Evolutionary conservation across 305 asterid genomes (phyloP), one percentile per base, ranked within the genome.

Genomic region (Fraxinus paxiana): DNA sequence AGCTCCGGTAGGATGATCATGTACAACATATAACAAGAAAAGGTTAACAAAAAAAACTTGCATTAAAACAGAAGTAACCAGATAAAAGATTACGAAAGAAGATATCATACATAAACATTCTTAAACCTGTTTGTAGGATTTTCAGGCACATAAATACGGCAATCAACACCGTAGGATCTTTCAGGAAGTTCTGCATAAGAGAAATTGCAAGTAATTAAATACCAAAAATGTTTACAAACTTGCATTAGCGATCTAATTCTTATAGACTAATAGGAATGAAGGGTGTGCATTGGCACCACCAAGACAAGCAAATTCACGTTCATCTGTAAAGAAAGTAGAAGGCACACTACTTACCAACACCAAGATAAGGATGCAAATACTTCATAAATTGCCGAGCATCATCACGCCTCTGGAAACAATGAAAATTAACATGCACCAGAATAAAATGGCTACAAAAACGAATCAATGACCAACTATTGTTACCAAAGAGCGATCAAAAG

Each of bases 21-120:
- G 73, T 48, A 83, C 33, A 77, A 79, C 76, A 48, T 41, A 41
- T 61, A 78, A 83, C 67, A 80, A 79, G 73, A 48, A 77, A 85
- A 35, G 3, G 59, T 71, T 34, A 61, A 73, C 20, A 37, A 22
- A 77, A 82, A 22, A 61, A 56, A 79, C 77, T 74, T 24, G 85
- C 80, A 77, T 59, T 79, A 84, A 76, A 65, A 54, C 24, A 67
- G 69, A 67, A 12, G 18, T 17, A 67, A 1, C 18, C 18, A 28
- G 41, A 69, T 69, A 69, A 69, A 69, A 15, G 41, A 69, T 69
- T 69, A 30, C 6, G 22, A 30, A 69, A 69, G 74, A 69, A 84
- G 92, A 88, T 83, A 86, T 88, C 98, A 89, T 96, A 96, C 98
- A 93, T 96, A 94, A 91, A 94, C 97, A 89, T 96, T 96, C 94